Conservation (phyloP, 2,329 filamentous ascomycete species). For the Monascus ruber region DNA sequence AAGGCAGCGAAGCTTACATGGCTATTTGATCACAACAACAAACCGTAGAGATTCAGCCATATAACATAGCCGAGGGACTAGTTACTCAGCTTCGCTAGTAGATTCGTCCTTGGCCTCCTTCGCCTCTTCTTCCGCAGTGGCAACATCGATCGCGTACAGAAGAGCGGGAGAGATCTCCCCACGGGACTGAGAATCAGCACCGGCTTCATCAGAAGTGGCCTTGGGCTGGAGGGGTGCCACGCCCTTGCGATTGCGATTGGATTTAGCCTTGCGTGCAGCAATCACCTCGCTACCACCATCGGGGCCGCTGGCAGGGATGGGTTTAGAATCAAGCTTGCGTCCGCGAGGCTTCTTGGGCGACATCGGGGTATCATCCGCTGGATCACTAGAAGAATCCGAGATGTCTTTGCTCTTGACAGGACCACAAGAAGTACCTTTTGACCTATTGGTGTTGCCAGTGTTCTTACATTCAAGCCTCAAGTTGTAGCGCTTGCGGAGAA, state of each 20-base stretch:
- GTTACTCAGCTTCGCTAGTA: too few relatives aligned
- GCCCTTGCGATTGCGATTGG: background rate
- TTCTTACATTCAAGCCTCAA: constrained; percentile 10
- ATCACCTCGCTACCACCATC: background rate
- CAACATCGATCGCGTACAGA: too few relatives aligned
- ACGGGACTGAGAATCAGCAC: too few relatives aligned
- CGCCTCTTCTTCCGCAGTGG: too few relatives aligned
- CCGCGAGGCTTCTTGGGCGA: background rate
- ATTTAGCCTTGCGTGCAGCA: background rate
- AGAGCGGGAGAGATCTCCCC: too few relatives aligned
- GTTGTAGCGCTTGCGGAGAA: constrained; percentile 14
- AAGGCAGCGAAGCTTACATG: too few relatives aligned
- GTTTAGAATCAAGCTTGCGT: background rate
- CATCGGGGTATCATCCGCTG: background rate
- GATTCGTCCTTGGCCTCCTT: too few relatives aligned
- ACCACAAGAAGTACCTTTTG: background rate
- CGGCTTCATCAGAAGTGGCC: too few relatives aligned
- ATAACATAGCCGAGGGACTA: too few relatives aligned
- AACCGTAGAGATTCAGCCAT: too few relatives aligned
- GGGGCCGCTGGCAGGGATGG: background rate
- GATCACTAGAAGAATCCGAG: background rate
- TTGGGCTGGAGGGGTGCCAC: too few relatives aligned
- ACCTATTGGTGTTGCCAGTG: background rate
- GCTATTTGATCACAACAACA: too few relatives aligned
- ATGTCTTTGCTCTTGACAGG: background rate